Evolutionary conservation across 352 stramenopile genomes (phyloP).

Genomic region (Phytophthora palmivora): DNA sequence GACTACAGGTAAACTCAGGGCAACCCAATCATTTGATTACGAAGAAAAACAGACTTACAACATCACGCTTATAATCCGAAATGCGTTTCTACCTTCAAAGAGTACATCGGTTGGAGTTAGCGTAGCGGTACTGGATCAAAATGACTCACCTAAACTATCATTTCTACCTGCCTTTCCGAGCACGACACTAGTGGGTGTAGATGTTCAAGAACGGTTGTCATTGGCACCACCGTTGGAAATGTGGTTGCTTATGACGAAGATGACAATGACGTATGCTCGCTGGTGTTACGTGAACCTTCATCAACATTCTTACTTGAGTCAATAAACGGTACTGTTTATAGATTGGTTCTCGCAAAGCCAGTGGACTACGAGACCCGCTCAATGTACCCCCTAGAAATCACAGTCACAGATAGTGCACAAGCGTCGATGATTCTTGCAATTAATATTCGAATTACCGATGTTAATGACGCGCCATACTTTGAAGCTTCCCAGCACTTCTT

Average conservation of each 20-base stretch:
- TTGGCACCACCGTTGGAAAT: conserved; percentile 26
- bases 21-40: conserved; percentile 21
- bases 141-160: conserved; percentile 23
- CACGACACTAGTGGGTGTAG: background rate
- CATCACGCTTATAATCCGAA: conserved; percentile 21
- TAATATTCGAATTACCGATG: conserved; percentile 40
- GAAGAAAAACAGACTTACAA: conserved; percentile 23
- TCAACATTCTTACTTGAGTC: conserved; percentile 9
- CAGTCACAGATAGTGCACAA: conserved; percentile 12
- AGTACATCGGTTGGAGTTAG: conserved; percentile 18
- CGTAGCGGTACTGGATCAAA: conserved; percentile 18
- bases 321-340: conserved; percentile 20
- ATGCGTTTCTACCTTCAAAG: conserved; percentile 23
- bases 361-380: conserved; percentile 36
- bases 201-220: conserved; percentile 19
- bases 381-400: conserved; percentile 11
- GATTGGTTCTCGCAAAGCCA: conserved; percentile 14
- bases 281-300: conserved; percentile 7
- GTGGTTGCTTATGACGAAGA: conserved; percentile 32
- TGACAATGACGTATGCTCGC: conserved; percentile 15
- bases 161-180: conserved; percentile 23
- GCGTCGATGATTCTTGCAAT: conserved; percentile 4
- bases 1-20: conserved; percentile 17
- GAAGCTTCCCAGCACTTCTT: conserved; percentile 43
- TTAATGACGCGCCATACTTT: conserved; percentile 57